Base-by-base conservation (phyloP, 495 filamentous ascomycete genomes). In the Talaromyces proteolyticus region DNA sequence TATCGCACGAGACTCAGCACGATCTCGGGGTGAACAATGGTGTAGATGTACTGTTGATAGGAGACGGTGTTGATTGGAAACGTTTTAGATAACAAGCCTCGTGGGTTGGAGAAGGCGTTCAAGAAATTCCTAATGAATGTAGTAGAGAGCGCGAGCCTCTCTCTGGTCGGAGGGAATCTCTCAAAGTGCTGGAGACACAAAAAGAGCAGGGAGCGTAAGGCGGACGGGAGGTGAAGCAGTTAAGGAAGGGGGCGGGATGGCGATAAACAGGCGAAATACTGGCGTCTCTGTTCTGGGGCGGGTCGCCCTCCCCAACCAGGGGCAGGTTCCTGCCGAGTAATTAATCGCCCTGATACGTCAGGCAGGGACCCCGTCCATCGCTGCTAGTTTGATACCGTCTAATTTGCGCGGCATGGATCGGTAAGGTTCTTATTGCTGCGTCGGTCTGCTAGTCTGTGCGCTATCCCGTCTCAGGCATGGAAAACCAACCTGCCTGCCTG, bases 91-190 rank as follows among this genome's bases (percentile, higher is more conserved):
- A n/a, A n/a, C n/a, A n/a, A n/a, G n/a, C n/a, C n/a, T n/a, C n/a
- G n/a, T n/a, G n/a, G n/a, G n/a, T n/a, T n/a, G 26, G 29, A 51
- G 52, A 63, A 61, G 60, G 65, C 6, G 29, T 41, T 10, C 18
- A 16, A 38, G 24, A 29, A 61, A 63, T 63, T 61, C 63, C 45
- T 64, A 74, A 74, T 49, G 71, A 73, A 60, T 53, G 71, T 73
- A 57, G 49, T 57, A 62, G 64, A 74, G 71, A 70, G 69, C 68
- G 60, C 49, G 51, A 55, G 60, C 60, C 66, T n/a, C 67, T 56
- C 68, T 72, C 68, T 57, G 68, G 68, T 73, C 68, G 67, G 68
- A 69, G 59, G 58, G 62, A 64, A 69, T 68, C 59, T 58, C 62
- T 60, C 58, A 42, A 53, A 52, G 42, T 34, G 43, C 11, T 26